phyloP scores from a whole-genome alignment of 139 green algal genomes.

The Chlorella sorokiniana region DNA sequence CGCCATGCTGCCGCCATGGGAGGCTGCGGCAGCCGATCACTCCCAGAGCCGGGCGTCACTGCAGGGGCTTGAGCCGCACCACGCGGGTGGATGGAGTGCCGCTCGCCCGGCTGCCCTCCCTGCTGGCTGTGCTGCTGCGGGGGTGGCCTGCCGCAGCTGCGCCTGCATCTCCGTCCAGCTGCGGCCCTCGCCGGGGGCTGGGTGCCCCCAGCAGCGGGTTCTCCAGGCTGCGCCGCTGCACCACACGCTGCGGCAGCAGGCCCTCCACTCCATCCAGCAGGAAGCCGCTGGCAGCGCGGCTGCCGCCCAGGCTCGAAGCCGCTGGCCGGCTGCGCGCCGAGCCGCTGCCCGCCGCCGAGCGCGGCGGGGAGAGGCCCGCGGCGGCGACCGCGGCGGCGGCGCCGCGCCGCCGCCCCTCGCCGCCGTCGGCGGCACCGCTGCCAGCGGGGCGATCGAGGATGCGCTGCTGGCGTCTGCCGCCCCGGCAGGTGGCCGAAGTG shows the following conservation, averaged over 20 bases:
- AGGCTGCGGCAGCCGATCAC: too few relatives aligned
- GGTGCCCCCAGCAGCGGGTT: background rate
- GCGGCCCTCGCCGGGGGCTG: background rate
- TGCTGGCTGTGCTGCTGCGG: background rate
- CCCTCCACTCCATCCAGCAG: background rate
- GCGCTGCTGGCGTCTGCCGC: background rate
- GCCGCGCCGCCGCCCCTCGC: too few relatives aligned
- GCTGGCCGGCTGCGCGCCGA: too few relatives aligned
- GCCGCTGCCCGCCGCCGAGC: too few relatives aligned
- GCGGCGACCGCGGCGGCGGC: too few relatives aligned
- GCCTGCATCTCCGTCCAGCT: constrained; percentile 19
- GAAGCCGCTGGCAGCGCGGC: background rate
- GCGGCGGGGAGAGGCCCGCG: too few relatives aligned
- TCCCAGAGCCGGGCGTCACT: background rate
- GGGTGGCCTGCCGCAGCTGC: background rate
- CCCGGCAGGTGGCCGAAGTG: background rate
- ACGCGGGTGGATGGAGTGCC: constrained; percentile 7
- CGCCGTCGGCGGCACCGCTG: too few relatives aligned
- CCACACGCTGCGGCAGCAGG: background rate
- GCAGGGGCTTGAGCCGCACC: constrained; percentile 12
- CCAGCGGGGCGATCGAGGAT: too few relatives aligned
- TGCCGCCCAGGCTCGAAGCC: too few relatives aligned
- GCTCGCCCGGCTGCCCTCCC: background rate
- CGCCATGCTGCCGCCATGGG: too few relatives aligned
- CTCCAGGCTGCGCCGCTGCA: background rate